Evolutionary conservation across 441 rosid genomes (phyloP).

Genomic region (Syzygium syzygioides): DNA sequence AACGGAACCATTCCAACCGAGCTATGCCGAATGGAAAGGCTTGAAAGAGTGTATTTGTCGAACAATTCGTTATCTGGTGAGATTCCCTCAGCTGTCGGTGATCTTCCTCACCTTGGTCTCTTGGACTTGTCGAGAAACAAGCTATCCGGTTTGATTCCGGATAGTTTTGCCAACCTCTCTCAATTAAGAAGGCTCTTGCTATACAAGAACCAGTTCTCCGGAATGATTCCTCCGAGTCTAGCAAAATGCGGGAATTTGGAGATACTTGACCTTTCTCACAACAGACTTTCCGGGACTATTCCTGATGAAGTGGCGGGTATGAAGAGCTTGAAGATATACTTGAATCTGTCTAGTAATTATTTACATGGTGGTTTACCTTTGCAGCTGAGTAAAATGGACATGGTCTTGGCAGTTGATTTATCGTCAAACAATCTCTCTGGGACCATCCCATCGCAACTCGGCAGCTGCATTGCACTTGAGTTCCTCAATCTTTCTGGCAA

Average conservation of each 20-base stretch:
- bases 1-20: constrained; percentile 62
- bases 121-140: constrained; percentile 71
- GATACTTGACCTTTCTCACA: constrained; percentile 72
- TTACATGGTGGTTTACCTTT: constrained; percentile 40
- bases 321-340: constrained; percentile 49
- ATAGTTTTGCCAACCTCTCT: constrained; percentile 65
- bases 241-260: constrained; percentile 68
- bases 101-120: constrained; percentile 62
- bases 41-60: constrained; percentile 71
- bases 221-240: constrained; percentile 58
- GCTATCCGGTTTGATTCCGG: constrained; percentile 71
- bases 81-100: constrained; percentile 64
- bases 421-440: constrained; percentile 49
- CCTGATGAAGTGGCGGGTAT: constrained; percentile 44
- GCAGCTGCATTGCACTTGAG: constrained; percentile 60
- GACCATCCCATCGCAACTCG: constrained; percentile 47
- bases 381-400: constrained; percentile 70
- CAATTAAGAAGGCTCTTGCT: constrained; percentile 67
- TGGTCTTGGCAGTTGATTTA: constrained; percentile 56
- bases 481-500: constrained; percentile 48
- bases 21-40: constrained; percentile 49
- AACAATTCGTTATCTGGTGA: constrained; percentile 60
- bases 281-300: constrained; percentile 40
- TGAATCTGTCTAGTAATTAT: constrained; percentile 54
- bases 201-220: constrained; percentile 53